Base-by-base conservation (phyloP, 2,329 filamentous ascomycete genomes). In the Zopfia rhizophila region DNA sequence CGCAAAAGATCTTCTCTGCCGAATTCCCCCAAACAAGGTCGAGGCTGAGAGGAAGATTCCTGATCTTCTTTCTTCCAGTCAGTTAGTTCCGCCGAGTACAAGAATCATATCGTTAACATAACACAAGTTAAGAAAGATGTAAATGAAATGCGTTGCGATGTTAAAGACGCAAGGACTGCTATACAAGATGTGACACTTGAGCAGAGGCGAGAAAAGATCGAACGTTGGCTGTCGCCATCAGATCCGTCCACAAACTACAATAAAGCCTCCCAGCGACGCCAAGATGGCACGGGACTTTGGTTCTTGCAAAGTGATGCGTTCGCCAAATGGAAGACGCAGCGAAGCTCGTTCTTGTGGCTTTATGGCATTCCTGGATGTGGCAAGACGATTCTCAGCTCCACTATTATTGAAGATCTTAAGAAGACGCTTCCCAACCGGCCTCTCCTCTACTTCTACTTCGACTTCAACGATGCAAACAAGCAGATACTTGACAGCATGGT, bases 311-410 rank as follows among this genome's bases (percentile, higher is more conserved):
- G 55, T 22, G 6, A 46, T 4, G 18, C 30, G 10, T 72, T 66
- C 48, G 17, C 10, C 1, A 25, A 29, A n/a, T 74, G 69, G 70
- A 68, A 61, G 33, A 53, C 22, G 1, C 29, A 50, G 10, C n/a
- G 16, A n/a, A 56, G 53, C 22, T 69, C 62, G 1, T 59, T 65
- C 37, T 41, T 72, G 3, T 73, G 69, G 68, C 55, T 73, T 12
- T 40, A 67, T 51, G 68, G 71, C 4, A 69, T 69, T 33, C 56
- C 69, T 2, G 72, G 71, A 21, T 73, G 68, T 37, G 72, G 72
- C 6, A 74, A 74, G 39, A 72, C 69, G 2, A 50, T 74, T 39
- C 56, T 74, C 4, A 61, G 58, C 31, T 70, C 64, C 6, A 65
- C 56, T 2, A 55, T 73, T 25, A 62, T 71, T 17, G 38, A 66